These are phyloP conservation scores for Pythium plurisporium DNA, from an alignment of 352 stramenopile genomes.

Conservation along the genomic window DNA sequence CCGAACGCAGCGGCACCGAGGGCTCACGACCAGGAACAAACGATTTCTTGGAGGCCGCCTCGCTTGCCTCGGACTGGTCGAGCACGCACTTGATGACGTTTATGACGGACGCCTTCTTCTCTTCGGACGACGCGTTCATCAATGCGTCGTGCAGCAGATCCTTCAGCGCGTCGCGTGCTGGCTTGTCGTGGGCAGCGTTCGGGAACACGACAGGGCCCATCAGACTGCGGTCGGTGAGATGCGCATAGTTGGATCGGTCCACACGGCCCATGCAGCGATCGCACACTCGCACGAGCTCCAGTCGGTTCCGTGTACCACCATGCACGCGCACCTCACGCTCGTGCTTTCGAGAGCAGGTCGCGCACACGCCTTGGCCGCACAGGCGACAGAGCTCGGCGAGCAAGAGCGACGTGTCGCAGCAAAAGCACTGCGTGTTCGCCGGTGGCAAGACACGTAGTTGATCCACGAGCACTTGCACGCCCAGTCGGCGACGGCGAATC, in stretches of 20 bases:
- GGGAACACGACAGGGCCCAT: not conserved
- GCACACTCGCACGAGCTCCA: slow-evolving; percentile 45
- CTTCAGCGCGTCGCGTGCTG: not conserved
- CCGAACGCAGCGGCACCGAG: not conserved
- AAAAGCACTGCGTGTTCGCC: slow-evolving; percentile 44
- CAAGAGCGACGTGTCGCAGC: slow-evolving; percentile 40
- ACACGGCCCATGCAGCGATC: slow-evolving; percentile 52
- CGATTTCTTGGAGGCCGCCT: not conserved
- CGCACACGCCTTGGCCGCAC: slow-evolving; percentile 56
- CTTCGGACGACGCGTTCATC: not conserved
- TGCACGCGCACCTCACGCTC: slow-evolving; percentile 18
- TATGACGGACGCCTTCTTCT: slow-evolving; percentile 4
- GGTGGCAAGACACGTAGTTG: slow-evolving; percentile 33
- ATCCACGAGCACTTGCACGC: slow-evolving; percentile 47
- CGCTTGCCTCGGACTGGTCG: slow-evolving; percentile 7
- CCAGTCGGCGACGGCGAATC: slow-evolving; percentile 56
- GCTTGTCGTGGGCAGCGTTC: not conserved
- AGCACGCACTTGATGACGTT: slow-evolving; percentile 13
- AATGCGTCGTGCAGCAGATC: slow-evolving; percentile 14
- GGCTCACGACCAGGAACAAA: too few relatives aligned
- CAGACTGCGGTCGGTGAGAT: slow-evolving; percentile 12
- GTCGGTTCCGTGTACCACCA: not conserved
- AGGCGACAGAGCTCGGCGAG: slow-evolving; percentile 46
- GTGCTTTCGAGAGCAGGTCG: slow-evolving; percentile 35
- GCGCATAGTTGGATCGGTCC: slow-evolving; percentile 41